Conservation (phyloP, 2,329 filamentous ascomycete species). For the Hypomyces perniciosus region DNA sequence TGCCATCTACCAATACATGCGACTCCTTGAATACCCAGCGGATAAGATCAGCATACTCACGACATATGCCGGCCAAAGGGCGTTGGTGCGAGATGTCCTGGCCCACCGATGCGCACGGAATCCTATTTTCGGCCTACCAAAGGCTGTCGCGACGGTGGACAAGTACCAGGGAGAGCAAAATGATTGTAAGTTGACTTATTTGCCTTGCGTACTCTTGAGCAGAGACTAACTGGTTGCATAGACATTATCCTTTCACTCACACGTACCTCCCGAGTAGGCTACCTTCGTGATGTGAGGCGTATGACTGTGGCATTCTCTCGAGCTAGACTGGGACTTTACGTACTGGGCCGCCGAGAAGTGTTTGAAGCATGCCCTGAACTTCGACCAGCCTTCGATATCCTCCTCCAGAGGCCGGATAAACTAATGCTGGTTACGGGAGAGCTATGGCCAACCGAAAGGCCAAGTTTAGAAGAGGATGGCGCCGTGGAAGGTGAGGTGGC, state of each 20-base stretch:
- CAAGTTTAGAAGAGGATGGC: constrained; percentile 34
- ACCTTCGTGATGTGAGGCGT: constrained; percentile 86
- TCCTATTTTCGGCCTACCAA: constrained; percentile 79
- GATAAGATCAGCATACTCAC: constrained; percentile 79
- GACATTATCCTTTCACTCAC: constrained; percentile 92
- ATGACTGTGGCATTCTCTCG: constrained; percentile 92
- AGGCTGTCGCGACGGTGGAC: constrained; percentile 89
- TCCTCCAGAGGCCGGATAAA: constrained; percentile 74
- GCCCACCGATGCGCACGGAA: constrained; percentile 77
- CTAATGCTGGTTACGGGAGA: constrained; percentile 78
- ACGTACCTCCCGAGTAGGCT: constrained; percentile 81
- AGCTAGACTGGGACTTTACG: constrained; percentile 83
- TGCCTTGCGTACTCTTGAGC: not conserved
- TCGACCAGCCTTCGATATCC: constrained; percentile 72
- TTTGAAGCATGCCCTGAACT: constrained; percentile 89
- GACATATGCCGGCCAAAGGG: constrained; percentile 88
- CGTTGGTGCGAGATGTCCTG: constrained; percentile 82
- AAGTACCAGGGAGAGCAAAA: constrained; percentile 99
- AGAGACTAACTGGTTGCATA: constrained; percentile 32
- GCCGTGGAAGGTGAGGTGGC: constrained; percentile 52
- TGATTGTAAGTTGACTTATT: constrained; percentile 64
- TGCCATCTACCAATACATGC: constrained; percentile 95
- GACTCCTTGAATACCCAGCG: constrained; percentile 85
- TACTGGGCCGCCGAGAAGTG: constrained; percentile 79
- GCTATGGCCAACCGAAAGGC: constrained; percentile 67